Evolutionary conservation across 805 yeast species (phyloP), one percentile per base, ranked within the genome.

Genomic region (Metschnikowia amazonensis): DNA sequence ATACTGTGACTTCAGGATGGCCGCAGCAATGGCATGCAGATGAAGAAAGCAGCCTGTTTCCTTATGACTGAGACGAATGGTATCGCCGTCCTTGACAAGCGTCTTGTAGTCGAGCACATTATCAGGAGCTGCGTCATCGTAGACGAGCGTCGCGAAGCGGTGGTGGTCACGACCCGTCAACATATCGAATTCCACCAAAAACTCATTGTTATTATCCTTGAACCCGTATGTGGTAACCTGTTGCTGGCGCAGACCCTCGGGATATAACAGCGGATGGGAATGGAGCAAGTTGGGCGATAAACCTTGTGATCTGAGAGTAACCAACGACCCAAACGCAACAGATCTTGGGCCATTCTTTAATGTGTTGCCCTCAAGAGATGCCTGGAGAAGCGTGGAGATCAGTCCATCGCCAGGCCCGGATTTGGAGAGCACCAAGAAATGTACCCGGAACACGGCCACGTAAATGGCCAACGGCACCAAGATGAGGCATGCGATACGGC

Each of bases 351-450:
- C 88, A 20, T 76, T 63, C 28, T 72, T 74, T 43, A 92, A 75
- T 14, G 81, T 76, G 39, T 82, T 79, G 9, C 85, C 87, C 42
- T 76, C 76, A 51, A 94, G 70, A 48, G 92, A 87, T 8, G 92
- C 90, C 66, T 94, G 99, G 67, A 94, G 83, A 43, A 92, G 74
- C 0, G 97, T 83, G 14, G 94, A 83, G 70, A 94, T 87, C 43
- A 94, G 82, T 2, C 95, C 86, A 64, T 92, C 96, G 34, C 98
- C 99, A 0, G 96, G 82, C 16, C 99, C 99, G 1, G 95, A 78
- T 57, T 81, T 82, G 58, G 77, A 80, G 46, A 94, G 76, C 31
- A 89, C 69, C 16, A 75, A 58, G 57, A 94, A 94, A 64, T 94
- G 99, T 34, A 86, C 69, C 60, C 82, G 85, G 76, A 94, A 94